Percentiles rank a stretch among this genome's conserved stretches.
Conservation (phyloP, 805 yeast genomes). For the Blastobotrys parvus region DNA sequence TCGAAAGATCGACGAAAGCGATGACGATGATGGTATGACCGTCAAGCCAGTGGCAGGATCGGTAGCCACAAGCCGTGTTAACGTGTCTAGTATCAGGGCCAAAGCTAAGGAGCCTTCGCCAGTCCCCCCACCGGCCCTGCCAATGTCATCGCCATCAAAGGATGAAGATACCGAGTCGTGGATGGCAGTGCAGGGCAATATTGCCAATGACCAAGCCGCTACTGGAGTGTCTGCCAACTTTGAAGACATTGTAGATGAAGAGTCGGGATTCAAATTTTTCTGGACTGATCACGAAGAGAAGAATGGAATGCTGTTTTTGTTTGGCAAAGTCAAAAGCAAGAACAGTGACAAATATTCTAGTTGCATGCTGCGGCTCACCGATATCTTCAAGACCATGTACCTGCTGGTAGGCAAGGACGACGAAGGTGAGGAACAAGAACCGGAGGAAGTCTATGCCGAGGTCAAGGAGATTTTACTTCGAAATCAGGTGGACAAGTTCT, state of each 20-base stretch:
- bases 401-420: constrained; percentile 42
- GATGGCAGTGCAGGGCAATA: background rate
- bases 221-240: background rate
- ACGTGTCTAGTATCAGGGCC: background rate
- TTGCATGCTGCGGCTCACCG: constrained; percentile 66
- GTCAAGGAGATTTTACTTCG: constrained; percentile 56
- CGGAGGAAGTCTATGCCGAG: constrained; percentile 72
- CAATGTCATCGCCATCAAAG: background rate
- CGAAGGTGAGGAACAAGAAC: constrained; percentile 36
- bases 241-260: constrained; percentile 30
- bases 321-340: constrained; percentile 70
- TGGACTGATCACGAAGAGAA: constrained; percentile 89
- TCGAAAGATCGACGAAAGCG: constrained; percentile 22
- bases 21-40: constrained; percentile 17
- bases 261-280: constrained; percentile 58
- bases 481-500: constrained; percentile 52
- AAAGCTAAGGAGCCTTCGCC: background rate
- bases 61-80: background rate
- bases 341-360: constrained; percentile 47
- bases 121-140: too few species aligned
- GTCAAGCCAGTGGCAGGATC: constrained; percentile 2
- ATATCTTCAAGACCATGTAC: constrained; percentile 61
- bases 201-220: background rate
- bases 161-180: background rate
- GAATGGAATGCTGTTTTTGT: constrained; percentile 57